Evolutionary conservation across 129 eudicot species (phyloP), one percentile per base, ranked within the genome.

Genomic region (Tanacetum coccineum): DNA sequence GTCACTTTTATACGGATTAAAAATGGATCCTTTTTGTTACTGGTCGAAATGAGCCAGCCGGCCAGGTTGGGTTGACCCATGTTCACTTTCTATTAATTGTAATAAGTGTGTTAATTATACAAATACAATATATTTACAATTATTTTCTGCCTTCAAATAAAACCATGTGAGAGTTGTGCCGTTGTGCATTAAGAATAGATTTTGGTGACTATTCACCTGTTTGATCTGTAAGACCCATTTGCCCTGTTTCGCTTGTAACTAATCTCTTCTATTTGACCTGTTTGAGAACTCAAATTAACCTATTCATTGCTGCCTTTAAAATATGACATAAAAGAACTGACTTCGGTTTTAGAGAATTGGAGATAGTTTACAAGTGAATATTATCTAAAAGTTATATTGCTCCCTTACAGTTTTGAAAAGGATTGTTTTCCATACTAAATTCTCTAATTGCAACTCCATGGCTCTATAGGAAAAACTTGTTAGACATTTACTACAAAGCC

Each of bases 401-500:
- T 70, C 59, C 39, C 76, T 71, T 71, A 60, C 76, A 42, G 44
- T 65, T 81, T 67, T 74, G 68, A 60, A 59, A 71, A 60, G 61
- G 75, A 70, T 75, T 73, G 59, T 22, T 70, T 71, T 68, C 78
- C 87, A 79, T 81, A 65, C 78, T 67, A 78, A 67, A 52, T 68
- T 67, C 70, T 77, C 80, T 73, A 36, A 66, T 67, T 81, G 66
- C 74, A 70, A 81, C 80, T 83, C 77, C 79, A 84, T 79, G 85
- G 85, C 87, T 79, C 78, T 78, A 89, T 67, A 82, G 82, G 80
- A 70, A 73, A 79, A 70, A 77, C 93, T 83, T 52, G 86, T 83
- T 85, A 85, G 64, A 78, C 61, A 74, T 55, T 70, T 83, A 82
- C 73, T 64, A 78, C 71, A 79, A 82, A 77, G 79, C 87, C 87